Base-by-base conservation (phyloP, 176 grass and related monocot species). In the Phoenix dactylifera region DNA sequence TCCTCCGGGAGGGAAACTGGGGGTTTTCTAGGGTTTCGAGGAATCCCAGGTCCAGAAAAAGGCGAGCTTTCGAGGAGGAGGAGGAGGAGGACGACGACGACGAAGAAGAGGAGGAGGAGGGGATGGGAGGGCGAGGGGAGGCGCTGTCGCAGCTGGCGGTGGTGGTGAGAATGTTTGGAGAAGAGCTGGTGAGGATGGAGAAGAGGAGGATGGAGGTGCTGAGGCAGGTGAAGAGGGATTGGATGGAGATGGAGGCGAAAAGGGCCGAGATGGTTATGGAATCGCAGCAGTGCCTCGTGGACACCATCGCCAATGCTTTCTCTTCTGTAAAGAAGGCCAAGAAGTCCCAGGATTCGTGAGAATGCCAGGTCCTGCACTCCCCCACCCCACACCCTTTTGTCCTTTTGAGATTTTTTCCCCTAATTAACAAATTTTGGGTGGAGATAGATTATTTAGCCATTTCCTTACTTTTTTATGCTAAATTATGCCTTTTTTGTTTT, bases 231-330 rank as follows among this genome's bases (percentile, higher is more conserved):
- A 84, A 92, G 81, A 73, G 56, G 5, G 84, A 79, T 4, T 90
- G 87, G 76, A 88, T 88, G 73, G 84, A 98, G 56, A 83, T 59
- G 67, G 87, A 98, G 52, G 70, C 71, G 51, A 83, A 83, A 24
- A 76, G 80, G 7, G 67, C 66, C 32, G 74, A 77, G 62, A 88
- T 92, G 84, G 59, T 92, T 6, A 65, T 85, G 51, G 81, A 89
- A 3, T 69, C 87, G 0, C 81, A 88, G 65, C 83, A 72, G 16
- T 71, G 77, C 72, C 64, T 98, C 7, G 58, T 75, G 0, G 84
- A 83, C 50, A 70, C 76, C 44, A 62, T 88, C n/a, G 59, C 74
- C 0, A 68, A 54, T 5, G 65, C 79, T 24, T 74, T 65, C 29
- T 6, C 58, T 44, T 67, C 74, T 14, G 51, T 35, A n/a, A 90